phyloP scores from a whole-genome alignment of 768 basidiomycete genomes.

The Rhizopogon salebrosus region DNA sequence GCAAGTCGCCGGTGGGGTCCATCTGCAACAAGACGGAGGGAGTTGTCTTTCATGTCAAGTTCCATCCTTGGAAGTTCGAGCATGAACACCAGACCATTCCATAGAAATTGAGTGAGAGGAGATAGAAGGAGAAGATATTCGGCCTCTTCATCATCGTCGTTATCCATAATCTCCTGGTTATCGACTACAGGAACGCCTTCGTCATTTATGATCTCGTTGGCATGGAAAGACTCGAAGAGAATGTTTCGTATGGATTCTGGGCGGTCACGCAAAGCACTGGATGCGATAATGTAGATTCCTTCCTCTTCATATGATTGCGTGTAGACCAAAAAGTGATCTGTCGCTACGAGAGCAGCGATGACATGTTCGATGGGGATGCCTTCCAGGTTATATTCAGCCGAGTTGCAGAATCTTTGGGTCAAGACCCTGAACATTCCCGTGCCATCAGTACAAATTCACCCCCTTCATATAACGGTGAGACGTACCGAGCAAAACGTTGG shows the following conservation, averaged over 20 bases:
- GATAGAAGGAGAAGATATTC: conserved; percentile 85
- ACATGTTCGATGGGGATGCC: conserved; percentile 71
- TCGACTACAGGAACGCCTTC: conserved; percentile 46
- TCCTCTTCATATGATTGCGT: conserved; percentile 82
- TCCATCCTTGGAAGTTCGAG: conserved; percentile 71
- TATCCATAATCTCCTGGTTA: conserved; percentile 34
- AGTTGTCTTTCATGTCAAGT: conserved; percentile 78
- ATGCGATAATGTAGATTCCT: conserved; percentile 89
- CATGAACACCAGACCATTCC: conserved; percentile 86
- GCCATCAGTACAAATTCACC: conserved; percentile 2
- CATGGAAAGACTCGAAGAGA: conserved; percentile 80
- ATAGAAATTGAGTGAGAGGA: conserved; percentile 80
- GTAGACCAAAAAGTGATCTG: conserved; percentile 92
- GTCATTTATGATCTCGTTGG: conserved; percentile 52
- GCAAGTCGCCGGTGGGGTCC: conserved; percentile 75
- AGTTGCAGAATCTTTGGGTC: conserved; percentile 87
- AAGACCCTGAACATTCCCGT: conserved; percentile 41
- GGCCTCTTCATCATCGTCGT: conserved; percentile 52
- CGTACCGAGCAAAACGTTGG: conserved; percentile 84
- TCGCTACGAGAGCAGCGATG: conserved; percentile 70
- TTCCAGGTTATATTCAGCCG: conserved; percentile 85
- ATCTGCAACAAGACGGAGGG: conserved; percentile 90
- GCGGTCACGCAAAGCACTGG: conserved; percentile 67
- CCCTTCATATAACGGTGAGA: not conserved
- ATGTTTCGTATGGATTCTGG: conserved; percentile 76